Base-by-base conservation (phyloP, 805 yeast species). In the Barnettozyma californica region DNA sequence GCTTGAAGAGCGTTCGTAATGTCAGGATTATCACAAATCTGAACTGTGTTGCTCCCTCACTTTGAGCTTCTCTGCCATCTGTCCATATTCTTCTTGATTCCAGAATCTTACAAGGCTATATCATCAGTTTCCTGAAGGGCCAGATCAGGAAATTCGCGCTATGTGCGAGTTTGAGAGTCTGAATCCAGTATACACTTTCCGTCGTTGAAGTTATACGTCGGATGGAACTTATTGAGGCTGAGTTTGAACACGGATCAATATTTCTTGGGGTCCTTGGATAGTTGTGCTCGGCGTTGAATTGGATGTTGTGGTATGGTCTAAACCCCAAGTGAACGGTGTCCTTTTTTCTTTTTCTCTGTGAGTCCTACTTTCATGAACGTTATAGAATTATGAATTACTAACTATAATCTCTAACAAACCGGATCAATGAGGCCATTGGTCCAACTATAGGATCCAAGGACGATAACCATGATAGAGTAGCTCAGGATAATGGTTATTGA, bases 381-480 rank as follows among this genome's bases (percentile, higher is more conserved):
- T 16, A 9, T 3, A 19, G 31, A 8, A n/a, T 27, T 3, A 31
- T 13, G 19, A 14, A 25, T 18, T 31, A 25, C 39, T 44, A 48
- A 35, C 52, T 35, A 14, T n/a, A 20, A 5, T 26, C 9, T 27
- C 16, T 36, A 49, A 46, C 63, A 46, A 47, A 61, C 3, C 9
- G 62, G 58, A 45, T 55, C 53, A 13, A 57, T 35, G 14, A 75
- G 52, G 0, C 86, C 86, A 6, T 63, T 55, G 0, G 83, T 67
- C 96, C 96, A 90, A 36, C 75, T 72, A 59, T 81, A 87, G 6
- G 85, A 68, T 0, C 96, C 97, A 25, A 84, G 59, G 2, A 81
- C 76, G n/a, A 87, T 48, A 3, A 89, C 63, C 47, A 78, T 66
- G 1, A 79, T 31, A 4, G 66, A 46, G 60, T 78, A 87, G 14